Conservation (phyloP, 2,329 filamentous ascomycete genomes). For the Fusarium armeniacum region DNA sequence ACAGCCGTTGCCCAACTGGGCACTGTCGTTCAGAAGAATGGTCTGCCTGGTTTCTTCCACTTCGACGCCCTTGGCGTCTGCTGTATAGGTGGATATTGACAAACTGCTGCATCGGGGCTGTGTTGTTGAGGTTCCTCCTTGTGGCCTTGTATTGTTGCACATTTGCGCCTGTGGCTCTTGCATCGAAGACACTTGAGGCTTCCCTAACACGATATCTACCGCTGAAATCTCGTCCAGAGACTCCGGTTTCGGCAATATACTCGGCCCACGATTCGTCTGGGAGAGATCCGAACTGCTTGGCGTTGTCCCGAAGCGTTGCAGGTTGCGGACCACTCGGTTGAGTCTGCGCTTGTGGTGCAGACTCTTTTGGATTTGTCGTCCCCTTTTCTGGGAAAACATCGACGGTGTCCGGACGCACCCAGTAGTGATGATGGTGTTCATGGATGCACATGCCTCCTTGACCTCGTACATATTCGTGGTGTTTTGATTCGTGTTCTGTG, state of each 20-base stretch:
- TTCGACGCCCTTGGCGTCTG: not conserved
- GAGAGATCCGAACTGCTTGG: constrained; percentile 35
- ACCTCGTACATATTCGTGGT: constrained; percentile 44
- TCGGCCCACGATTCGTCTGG: constrained; percentile 46
- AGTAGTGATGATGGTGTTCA: constrained; percentile 74
- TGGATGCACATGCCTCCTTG: constrained; percentile 63
- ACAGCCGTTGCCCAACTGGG: not conserved
- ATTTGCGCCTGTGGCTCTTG: constrained; percentile 28
- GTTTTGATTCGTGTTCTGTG: constrained; percentile 41
- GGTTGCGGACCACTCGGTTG: constrained; percentile 44
- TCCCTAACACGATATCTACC: constrained; percentile 52
- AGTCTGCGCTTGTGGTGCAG: constrained; percentile 25
- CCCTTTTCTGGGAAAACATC: constrained; percentile 31
- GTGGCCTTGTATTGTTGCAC: constrained; percentile 7
- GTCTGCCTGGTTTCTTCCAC: constrained; percentile 1
- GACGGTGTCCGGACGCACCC: constrained; percentile 58
- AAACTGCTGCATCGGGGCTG: constrained; percentile 42
- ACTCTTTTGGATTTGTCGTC: not conserved
- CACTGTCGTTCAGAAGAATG: not conserved
- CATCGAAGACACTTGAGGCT: constrained; percentile 27
- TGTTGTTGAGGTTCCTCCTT: constrained; percentile 3
- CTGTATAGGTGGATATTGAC: constrained; percentile 49
- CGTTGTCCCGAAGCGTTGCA: constrained; percentile 37
- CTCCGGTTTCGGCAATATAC: constrained; percentile 46
- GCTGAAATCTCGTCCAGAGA: constrained; percentile 39